phyloP scores from a whole-genome alignment of 371 early-diverging fungal species.

The Synchytrium microbalum region DNA sequence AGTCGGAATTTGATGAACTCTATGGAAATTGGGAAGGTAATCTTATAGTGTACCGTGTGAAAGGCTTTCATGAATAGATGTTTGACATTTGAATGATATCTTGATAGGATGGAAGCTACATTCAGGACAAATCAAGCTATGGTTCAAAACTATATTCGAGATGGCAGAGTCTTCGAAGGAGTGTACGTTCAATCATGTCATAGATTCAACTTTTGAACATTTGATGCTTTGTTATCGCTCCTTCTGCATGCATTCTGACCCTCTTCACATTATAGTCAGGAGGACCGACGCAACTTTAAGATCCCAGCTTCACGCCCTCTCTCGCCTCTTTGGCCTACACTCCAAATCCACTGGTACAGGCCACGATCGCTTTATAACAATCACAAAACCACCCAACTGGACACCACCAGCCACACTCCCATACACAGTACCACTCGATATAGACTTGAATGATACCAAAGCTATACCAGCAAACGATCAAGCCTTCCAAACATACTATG shows the following conservation, averaged over 20 bases:
- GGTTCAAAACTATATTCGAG: neutral
- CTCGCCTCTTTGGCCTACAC: neutral
- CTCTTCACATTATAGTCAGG: neutral
- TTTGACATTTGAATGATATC: too few relatives aligned
- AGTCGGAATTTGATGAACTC: too few relatives aligned
- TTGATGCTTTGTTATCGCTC: neutral
- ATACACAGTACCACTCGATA: neutral
- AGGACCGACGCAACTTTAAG: neutral
- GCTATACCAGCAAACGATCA: neutral
- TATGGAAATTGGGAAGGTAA: too few relatives aligned
- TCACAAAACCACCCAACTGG: neutral
- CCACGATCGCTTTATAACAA: neutral
- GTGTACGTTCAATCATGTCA: neutral
- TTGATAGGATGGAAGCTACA: neutral
- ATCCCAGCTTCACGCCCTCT: neutral
- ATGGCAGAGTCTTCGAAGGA: neutral
- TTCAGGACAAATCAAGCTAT: neutral
- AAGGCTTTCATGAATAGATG: too few relatives aligned
- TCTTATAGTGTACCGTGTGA: too few relatives aligned
- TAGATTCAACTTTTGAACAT: neutral
- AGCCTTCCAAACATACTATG: neutral
- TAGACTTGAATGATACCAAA: neutral
- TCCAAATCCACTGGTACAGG: neutral
- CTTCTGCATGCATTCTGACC: too few relatives aligned
- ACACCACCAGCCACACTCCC: neutral